Base-by-base conservation (phyloP, 306 rosid genomes). In the Argentina anserina region DNA sequence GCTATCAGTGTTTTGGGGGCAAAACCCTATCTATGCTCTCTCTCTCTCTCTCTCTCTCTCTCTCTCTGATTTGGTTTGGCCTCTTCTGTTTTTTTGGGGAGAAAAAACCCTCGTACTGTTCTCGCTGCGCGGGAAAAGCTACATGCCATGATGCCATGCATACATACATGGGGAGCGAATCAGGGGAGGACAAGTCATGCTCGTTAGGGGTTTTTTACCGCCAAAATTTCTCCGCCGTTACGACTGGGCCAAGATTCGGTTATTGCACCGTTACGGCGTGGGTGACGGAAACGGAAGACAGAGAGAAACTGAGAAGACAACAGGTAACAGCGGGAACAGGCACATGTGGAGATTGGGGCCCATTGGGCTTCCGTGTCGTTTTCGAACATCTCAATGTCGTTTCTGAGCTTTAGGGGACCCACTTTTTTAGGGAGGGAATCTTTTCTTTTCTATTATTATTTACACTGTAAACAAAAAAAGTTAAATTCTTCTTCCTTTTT, bases 121-220 rank as follows among this genome's bases (percentile, higher is more conserved):
- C 65, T 79, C n/a, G n/a, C 63, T 5, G 86, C 86, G 88, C 88
- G 88, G 88, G 88, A 84, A 84, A 84, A 84, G 69, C 43, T 50
- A 42, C 84, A 81, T 68, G 64, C 3, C 72, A 69, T 73, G 33
- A 15, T 37, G 26, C 55, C 74, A 75, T 75, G 72, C 74, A 78
- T 47, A 39, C 82, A 84, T 81, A 64, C 81, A 77, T 68, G 0
- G 0, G 0, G 0, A 2, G 0, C 82, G 69, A 78, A 78, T 76
- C 9, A n/a, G 0, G 0, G 1, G 0, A 0, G 3, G 81, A 61
- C 87, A 61, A 78, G 84, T 72, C 45, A 41, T 10, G 10, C 11
- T 9, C 7, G 64, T 58, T 69, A 63, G 43, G 75, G 42, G 36
- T 23, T 15, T 71, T 84, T 81, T 84, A 79, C 88, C 88, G 88